A percentile compares a stretch with the other conserved stretches of the same genome.
Conservation (phyloP, 2,329 filamentous ascomycete species). For the Calonectria pauciramosa region DNA sequence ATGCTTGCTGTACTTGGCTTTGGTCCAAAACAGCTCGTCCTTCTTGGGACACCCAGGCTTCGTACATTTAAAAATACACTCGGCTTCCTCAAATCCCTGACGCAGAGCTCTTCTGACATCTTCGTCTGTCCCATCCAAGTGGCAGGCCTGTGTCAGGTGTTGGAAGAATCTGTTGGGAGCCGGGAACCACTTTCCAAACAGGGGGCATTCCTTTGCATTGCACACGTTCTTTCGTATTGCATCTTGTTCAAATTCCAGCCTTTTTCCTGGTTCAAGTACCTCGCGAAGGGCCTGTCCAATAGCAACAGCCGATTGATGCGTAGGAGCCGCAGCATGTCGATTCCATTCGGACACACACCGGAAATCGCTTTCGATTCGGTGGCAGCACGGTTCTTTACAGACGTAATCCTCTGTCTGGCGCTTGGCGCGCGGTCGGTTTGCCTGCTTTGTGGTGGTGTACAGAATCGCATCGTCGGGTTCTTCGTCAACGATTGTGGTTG, state of each 20-base stretch:
- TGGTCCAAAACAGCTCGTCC: background rate
- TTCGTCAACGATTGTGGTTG: background rate
- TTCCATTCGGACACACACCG: constrained; percentile 31
- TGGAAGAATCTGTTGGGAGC: constrained; percentile 20
- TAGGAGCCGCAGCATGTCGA: constrained; percentile 28
- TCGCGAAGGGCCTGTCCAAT: constrained; percentile 26
- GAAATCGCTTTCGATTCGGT: constrained; percentile 32
- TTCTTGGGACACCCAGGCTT: constrained; percentile 1
- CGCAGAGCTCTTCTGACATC: background rate
- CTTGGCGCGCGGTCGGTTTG: background rate
- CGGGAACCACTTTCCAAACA: constrained; percentile 26
- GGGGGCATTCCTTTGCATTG: constrained; percentile 11
- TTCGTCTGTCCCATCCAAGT: constrained; percentile 15
- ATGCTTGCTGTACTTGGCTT: background rate
- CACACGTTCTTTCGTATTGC: constrained; percentile 26
- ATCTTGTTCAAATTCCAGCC: constrained; percentile 34
- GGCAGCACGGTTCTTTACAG: constrained; percentile 38
- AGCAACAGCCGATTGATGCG: constrained; percentile 27
- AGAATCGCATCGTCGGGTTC: background rate
- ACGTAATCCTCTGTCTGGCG: background rate
- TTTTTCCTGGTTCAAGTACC: background rate
- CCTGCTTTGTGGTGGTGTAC: background rate
- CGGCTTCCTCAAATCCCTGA: background rate
- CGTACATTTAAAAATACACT: background rate
- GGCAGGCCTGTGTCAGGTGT: constrained; percentile 24